Conservation (phyloP, 768 basidiomycete species). For the Amanita molliuscula region DNA sequence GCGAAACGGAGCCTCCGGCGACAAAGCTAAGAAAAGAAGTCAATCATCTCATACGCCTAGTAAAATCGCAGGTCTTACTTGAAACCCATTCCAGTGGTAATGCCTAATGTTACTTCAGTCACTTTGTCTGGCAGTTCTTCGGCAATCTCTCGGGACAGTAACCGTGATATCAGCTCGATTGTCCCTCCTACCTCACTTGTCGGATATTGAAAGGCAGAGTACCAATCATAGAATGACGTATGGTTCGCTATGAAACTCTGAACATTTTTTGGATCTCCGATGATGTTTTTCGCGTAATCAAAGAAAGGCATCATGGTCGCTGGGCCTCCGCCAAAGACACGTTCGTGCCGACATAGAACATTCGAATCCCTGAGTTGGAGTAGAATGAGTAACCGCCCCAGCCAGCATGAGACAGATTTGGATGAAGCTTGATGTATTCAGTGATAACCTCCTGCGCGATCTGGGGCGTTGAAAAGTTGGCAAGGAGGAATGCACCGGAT, state of each 20-base stretch:
- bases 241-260: conserved; percentile 7
- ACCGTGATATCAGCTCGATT: conserved; percentile 22
- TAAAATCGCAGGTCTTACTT: conserved; percentile 12
- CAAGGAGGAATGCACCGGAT: conserved; percentile 15
- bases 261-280: neutral
- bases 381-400: conserved; percentile 31
- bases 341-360: neutral
- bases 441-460: conserved; percentile 20
- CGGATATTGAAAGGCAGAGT: conserved; percentile 5
- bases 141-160: conserved; percentile 20
- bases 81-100: conserved; percentile 11
- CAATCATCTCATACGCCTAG: neutral
- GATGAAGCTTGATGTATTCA: conserved; percentile 23
- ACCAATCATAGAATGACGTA: conserved; percentile 18
- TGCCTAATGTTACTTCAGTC: conserved; percentile 14
- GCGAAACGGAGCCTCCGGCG: conserved; percentile 13
- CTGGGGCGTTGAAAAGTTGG: conserved; percentile 21
- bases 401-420: conserved; percentile 27
- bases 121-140: conserved; percentile 15
- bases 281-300: neutral
- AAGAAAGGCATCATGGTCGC: neutral
- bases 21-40: neutral
- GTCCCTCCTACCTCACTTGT: conserved; percentile 13
- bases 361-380: conserved; percentile 6
- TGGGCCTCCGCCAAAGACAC: neutral